Base-by-base conservation (phyloP, 169 alveolate genomes). In the Plasmodium gonderi region DNA sequence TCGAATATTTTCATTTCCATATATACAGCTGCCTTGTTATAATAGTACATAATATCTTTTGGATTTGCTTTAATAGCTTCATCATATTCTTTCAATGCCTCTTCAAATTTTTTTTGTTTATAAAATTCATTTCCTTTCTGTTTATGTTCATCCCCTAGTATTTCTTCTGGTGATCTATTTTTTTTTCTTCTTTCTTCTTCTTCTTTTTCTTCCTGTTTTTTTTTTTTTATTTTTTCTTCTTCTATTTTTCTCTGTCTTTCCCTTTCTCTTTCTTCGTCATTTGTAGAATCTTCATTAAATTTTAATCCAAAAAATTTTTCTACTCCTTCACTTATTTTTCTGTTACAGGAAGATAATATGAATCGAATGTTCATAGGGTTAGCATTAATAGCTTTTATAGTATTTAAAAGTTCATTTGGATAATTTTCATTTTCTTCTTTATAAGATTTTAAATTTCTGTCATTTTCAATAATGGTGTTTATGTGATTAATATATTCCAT, bases 1-100 rank as follows among this genome's bases (percentile, higher is more conserved):
- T 98, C 99, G 94, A 95, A 98, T 2, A 98, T 97, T 60, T 98
- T 98, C 98, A 96, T 96, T 92, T 99, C 99, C 90, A 99, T 94
- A 96, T 98, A 98, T 36, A 97, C 99, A 26, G 99, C 99, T 11
- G 99, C 99, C 80, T 98, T 98, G 94, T 98, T 98, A 87, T 96
- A 97, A 75, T 96, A 95, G 78, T 95, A 96, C 72, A 97, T 87
- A 54, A 98, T 94, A 80, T 98, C 98, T 31, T 87, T 93, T 14
- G 99, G 99, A 80, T 97, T 96, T 14, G 78, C 80, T 79, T 96
- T 98, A 49, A 98, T 97, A 17, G 99, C 99, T 93, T 97, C 96
- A 33, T 98, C 97, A 96, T 98, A 99, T 79, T 95, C 95, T 79
- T 97, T 98, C 89, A 98, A 92, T 0, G 99, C 99, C 91, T 98